Conservation (phyloP, 495 filamentous ascomycete species). For the Neurospora tetraspora region DNA sequence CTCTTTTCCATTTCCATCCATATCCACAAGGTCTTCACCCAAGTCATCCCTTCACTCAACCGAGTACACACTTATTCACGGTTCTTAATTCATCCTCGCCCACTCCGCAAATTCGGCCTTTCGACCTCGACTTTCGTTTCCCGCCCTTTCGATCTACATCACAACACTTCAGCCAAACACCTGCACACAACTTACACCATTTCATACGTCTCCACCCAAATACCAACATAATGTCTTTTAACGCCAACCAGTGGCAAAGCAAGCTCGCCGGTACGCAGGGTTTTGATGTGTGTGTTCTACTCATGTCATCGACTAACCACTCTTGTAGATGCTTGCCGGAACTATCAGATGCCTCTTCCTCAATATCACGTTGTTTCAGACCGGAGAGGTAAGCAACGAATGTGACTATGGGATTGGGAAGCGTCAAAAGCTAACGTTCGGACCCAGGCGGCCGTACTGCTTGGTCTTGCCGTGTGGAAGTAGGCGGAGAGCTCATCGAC, state of each 20-base stretch:
- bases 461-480: conserved; percentile 67
- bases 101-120: not conserved
- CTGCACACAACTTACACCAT: not conserved
- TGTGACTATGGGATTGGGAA: not conserved
- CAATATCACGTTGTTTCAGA: conserved; percentile 67
- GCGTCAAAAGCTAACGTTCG: not conserved
- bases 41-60: not conserved
- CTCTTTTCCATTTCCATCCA: not conserved
- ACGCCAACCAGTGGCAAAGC: conserved; percentile 14
- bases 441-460: conserved; percentile 73
- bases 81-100: not conserved
- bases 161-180: not conserved
- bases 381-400: conserved; percentile 53
- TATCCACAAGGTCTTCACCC: not conserved
- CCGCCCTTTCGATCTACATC: not conserved
- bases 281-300: not conserved
- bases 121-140: not conserved
- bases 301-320: not conserved
- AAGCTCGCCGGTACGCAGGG: conserved; percentile 16
- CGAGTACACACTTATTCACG: not conserved
- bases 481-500: conserved; percentile 43
- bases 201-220: not conserved
- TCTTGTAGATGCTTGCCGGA: conserved; percentile 48
- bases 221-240: conserved; percentile 11
- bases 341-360: conserved; percentile 44